These are phyloP conservation scores for Gossypium schwendimanii DNA, from an alignment of 441 rosid genomes.

Conservation along the genomic window DNA sequence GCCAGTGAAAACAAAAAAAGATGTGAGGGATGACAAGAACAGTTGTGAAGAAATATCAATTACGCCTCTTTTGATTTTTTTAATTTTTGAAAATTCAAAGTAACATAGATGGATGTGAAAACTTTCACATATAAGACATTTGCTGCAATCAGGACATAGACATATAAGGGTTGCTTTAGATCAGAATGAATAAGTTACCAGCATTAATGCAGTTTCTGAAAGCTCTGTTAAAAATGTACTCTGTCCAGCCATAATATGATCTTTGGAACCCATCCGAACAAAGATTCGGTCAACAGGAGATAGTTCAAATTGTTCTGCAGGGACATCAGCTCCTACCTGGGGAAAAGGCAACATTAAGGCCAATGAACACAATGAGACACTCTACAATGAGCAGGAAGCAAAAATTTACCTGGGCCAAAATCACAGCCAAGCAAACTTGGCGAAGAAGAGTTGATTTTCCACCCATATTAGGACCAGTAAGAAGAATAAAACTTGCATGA, in stretches of 20 bases:
- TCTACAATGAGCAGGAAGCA: constrained; percentile 9
- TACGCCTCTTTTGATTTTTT: not conserved
- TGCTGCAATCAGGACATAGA: not conserved
- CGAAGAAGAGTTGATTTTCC: constrained; percentile 99
- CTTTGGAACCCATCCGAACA: constrained; percentile 97
- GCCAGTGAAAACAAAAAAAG: not conserved
- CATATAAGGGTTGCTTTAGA: not conserved
- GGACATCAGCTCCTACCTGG: constrained; percentile 92
- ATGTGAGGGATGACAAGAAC: not conserved
- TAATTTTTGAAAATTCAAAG: not conserved
- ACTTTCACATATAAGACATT: not conserved
- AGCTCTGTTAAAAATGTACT: constrained; percentile 93
- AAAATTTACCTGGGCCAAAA: constrained; percentile 77
- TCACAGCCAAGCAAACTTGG: constrained; percentile 90
- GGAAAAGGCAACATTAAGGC: constrained; percentile 14
- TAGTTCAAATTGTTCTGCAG: constrained; percentile 80
- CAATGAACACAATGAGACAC: constrained; percentile 13
- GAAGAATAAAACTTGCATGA: constrained; percentile 80
- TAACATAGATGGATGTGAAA: not conserved
- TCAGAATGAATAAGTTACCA: constrained; percentile 42
- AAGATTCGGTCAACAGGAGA: constrained; percentile 82
- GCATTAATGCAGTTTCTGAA: constrained; percentile 90
- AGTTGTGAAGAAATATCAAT: not conserved
- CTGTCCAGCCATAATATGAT: constrained; percentile 91
- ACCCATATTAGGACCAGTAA: constrained; percentile 99